Conservation (phyloP, 805 yeast species). For the Zygotorulaspora danielsina region DNA sequence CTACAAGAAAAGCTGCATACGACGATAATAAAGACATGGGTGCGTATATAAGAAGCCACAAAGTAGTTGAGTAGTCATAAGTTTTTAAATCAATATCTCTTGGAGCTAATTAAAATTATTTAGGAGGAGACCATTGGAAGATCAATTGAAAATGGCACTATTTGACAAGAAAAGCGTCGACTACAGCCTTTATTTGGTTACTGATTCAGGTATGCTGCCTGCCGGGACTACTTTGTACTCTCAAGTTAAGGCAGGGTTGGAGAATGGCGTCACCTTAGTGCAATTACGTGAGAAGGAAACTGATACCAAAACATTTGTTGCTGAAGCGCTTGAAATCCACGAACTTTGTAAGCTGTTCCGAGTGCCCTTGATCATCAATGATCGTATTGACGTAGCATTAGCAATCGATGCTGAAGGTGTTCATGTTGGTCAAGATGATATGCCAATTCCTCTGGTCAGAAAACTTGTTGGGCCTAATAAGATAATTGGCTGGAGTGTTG, state of each 20-base stretch:
- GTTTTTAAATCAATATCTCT: no score
- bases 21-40: not conserved
- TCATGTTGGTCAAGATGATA: slow-evolving; percentile 91
- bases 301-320: slow-evolving; percentile 64
- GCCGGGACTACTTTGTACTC: slow-evolving; percentile 47
- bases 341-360: slow-evolving; percentile 52
- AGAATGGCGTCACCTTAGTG: slow-evolving; percentile 72
- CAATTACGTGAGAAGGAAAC: slow-evolving; percentile 78
- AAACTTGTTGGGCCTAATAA: slow-evolving; percentile 65
- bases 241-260: slow-evolving; percentile 61
- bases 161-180: slow-evolving; percentile 27
- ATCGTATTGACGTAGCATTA: slow-evolving; percentile 81
- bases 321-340: slow-evolving; percentile 57
- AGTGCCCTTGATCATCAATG: slow-evolving; percentile 81
- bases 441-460: slow-evolving; percentile 54
- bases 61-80: no score
- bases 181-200: slow-evolving; percentile 69
- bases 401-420: slow-evolving; percentile 90
- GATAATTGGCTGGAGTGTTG: slow-evolving; percentile 75
- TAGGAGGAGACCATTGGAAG: no score
- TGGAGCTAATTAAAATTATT: no score
- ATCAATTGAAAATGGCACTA: slow-evolving; percentile 14
- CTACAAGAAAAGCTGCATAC: not conserved
- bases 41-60: no score
- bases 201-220: slow-evolving; percentile 75